phyloP scores from a whole-genome alignment of 2,329 filamentous ascomycete species.

The Talaromyces atroroseus region DNA sequence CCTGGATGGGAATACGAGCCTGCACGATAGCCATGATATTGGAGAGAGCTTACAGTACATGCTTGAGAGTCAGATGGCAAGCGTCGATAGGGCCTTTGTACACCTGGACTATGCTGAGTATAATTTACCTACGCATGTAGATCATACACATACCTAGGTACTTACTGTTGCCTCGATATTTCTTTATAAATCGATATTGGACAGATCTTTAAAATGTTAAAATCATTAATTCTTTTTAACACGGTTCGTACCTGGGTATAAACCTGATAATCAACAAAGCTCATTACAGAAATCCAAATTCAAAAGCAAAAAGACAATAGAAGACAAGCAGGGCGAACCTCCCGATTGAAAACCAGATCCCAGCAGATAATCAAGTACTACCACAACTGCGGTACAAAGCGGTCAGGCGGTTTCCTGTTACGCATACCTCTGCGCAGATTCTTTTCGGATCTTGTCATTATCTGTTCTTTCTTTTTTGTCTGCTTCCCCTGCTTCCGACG shows the following conservation, averaged over 20 bases:
- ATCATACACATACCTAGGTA: conserved; percentile 5
- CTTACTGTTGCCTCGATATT: background rate
- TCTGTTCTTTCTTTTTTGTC: background rate
- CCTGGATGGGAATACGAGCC: conserved; percentile 51
- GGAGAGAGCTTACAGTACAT: conserved; percentile 57
- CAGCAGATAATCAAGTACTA: background rate
- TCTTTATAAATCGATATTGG: background rate
- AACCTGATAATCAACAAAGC: background rate
- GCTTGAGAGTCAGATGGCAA: conserved; percentile 47
- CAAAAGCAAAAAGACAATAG: background rate
- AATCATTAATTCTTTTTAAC: no score
- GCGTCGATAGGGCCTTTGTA: conserved; percentile 44
- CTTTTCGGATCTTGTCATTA: background rate
- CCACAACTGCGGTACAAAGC: background rate
- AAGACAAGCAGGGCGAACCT: background rate
- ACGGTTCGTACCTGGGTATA: background rate
- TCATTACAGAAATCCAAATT: background rate
- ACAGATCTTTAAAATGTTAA: no score
- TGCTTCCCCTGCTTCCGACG: background rate
- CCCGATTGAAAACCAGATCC: background rate
- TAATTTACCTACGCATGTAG: conserved; percentile 39
- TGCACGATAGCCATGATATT: conserved; percentile 56
- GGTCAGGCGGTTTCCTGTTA: conserved; percentile 1
- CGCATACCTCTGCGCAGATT: background rate
- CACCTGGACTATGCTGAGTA: conserved; percentile 45